A percentile compares a stretch with the other conserved stretches of the same genome.
phyloP scores from a whole-genome alignment of 2,329 filamentous ascomycete genomes.

The Tolypocladium album region DNA sequence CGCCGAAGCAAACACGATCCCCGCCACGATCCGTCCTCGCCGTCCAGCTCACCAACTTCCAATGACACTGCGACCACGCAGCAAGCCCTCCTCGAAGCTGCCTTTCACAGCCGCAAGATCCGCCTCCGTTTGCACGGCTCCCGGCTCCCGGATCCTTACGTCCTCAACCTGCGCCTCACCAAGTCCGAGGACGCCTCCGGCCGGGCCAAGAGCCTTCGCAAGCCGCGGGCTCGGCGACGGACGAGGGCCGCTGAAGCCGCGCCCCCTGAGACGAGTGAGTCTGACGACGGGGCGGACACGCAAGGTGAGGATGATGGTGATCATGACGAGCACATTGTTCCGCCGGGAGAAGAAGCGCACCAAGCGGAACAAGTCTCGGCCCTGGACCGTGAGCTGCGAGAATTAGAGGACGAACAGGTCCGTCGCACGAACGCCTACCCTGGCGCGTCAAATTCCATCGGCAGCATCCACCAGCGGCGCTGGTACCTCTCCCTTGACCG shows the following conservation, averaged over 20 bases:
- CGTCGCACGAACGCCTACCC: conserved; percentile 54
- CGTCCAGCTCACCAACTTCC: conserved; percentile 10
- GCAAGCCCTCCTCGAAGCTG: conserved; percentile 36
- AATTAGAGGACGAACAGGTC: conserved; percentile 42
- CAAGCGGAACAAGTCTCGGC: conserved; percentile 14
- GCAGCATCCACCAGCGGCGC: conserved; percentile 54
- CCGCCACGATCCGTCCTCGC: conserved; percentile 18
- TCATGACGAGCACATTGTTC: conserved; percentile 10
- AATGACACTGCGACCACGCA: conserved; percentile 17
- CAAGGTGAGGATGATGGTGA: conserved; percentile 1
- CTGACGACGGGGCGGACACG: conserved; percentile 6
- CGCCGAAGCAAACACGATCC: conserved; percentile 22
- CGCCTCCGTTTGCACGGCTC: conserved; percentile 42
- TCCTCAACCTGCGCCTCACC: conserved; percentile 42
- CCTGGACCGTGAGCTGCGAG: conserved; percentile 28
- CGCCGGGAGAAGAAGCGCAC: conserved; percentile 6
- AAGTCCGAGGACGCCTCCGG: conserved; percentile 27
- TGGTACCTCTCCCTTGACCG: conserved; percentile 59
- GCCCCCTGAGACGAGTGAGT: conserved; percentile 13
- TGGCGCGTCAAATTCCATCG: conserved; percentile 54
- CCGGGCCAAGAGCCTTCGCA: conserved; percentile 10
- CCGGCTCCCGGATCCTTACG: conserved; percentile 41
- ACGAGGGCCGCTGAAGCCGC: not conserved
- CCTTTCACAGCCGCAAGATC: conserved; percentile 46
- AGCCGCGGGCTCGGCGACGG: not conserved